A percentile compares a stretch with the other conserved stretches of the same genome.
Conservation (phyloP, 345 rosid genomes). For the Citrus sp. region DNA sequence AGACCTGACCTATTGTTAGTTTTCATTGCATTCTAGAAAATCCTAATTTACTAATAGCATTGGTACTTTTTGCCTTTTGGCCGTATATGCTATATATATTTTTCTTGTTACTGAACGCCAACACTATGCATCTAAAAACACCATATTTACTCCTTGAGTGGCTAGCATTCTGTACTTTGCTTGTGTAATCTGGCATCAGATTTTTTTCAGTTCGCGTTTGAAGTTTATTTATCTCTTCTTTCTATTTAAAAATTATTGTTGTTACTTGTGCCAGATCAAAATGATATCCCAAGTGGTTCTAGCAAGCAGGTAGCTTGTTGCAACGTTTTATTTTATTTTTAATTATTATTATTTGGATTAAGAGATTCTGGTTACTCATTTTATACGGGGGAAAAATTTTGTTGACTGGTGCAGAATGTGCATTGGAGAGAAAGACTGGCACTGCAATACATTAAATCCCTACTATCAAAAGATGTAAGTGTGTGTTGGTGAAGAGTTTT, state of each 20-base stretch:
- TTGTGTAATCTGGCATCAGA: background rate
- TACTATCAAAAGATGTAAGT: constrained; percentile 82
- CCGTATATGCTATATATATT: background rate
- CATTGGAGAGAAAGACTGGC: constrained; percentile 90
- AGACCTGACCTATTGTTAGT: background rate
- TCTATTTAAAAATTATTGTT: background rate
- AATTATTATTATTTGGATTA: background rate
- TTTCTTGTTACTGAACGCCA: background rate
- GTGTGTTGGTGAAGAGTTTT: constrained; percentile 10
- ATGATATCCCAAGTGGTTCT: constrained; percentile 25
- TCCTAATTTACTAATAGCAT: background rate
- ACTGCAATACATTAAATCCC: constrained; percentile 53
- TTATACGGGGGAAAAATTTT: constrained; percentile 13
- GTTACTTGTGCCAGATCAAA: constrained; percentile 53
- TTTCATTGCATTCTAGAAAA: background rate
- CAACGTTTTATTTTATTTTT: background rate
- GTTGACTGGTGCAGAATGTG: constrained; percentile 47
- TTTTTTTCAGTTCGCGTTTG: background rate
- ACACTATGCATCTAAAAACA: background rate
- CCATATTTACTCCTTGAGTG: background rate
- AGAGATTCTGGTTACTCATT: constrained; percentile 1
- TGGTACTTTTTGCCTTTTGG: background rate
- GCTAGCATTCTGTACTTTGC: background rate
- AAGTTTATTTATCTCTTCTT: background rate
- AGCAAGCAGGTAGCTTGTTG: constrained; percentile 45